phyloP scores from a whole-genome alignment of 139 green algal genomes.

The Chlorella sorokiniana region DNA sequence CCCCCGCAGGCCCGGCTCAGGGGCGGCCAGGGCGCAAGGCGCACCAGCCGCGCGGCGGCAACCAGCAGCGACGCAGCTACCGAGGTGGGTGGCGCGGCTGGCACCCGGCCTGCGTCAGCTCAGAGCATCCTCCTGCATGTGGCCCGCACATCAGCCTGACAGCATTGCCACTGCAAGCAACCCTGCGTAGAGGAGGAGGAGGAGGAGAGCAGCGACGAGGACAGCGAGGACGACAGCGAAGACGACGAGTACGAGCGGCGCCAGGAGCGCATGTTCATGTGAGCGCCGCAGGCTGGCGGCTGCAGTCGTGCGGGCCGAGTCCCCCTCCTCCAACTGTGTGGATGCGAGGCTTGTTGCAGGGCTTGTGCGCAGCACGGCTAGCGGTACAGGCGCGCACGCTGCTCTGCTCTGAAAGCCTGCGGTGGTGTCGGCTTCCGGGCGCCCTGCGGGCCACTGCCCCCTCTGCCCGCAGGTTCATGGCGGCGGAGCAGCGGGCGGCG shows the following conservation, averaged over 20 bases:
- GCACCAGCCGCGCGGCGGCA: conserved; percentile 15
- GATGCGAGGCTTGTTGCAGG: too few species aligned
- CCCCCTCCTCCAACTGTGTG: too few species aligned
- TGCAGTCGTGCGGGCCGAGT: neutral
- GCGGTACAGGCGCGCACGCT: too few species aligned
- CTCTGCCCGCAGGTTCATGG: conserved; percentile 20
- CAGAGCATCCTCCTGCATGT: neutral
- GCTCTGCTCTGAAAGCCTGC: too few species aligned
- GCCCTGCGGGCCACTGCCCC: neutral
- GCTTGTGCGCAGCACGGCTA: too few species aligned
- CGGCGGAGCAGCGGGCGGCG: conserved; percentile 18
- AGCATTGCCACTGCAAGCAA: too few species aligned
- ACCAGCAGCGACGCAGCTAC: neutral
- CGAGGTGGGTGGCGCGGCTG: neutral
- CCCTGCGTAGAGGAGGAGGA: too few species aligned
- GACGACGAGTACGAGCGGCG: conserved; percentile 22
- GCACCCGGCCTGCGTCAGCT: neutral
- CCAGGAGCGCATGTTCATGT: conserved; percentile 38
- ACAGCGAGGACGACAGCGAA: neutral
- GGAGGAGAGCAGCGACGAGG: neutral
- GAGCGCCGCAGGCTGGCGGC: neutral
- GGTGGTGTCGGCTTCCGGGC: too few species aligned
- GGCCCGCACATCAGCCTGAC: too few species aligned
- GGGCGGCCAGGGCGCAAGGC: neutral
- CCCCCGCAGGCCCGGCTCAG: neutral